Base-by-base conservation (phyloP, 2,329 filamentous ascomycete genomes). In the Chaetomium sp. region DNA sequence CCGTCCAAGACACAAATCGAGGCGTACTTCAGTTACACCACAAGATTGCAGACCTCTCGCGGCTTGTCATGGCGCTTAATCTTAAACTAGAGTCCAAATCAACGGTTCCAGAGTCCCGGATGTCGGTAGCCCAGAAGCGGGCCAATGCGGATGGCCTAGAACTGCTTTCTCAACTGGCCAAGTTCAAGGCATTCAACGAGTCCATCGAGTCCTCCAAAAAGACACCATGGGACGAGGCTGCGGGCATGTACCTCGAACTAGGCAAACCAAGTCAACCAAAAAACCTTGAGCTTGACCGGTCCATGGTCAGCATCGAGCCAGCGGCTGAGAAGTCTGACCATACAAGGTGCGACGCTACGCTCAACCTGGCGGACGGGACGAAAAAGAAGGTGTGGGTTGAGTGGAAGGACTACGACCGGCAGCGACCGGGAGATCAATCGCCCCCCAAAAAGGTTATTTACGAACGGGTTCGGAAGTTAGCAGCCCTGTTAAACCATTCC, bases 161-260 rank as follows among this genome's bases (percentile, higher is more conserved):
- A 48, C 70, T 75, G 34, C 62, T 78, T 2, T 68, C 73, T 2
- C 71, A 73, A 54, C 62, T 78, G 6, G 75, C 76, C 61, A 76
- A 75, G 58, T 78, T 78, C 69, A 78, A 78, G 59, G 76, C 76
- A 2, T 78, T 78, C 61, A 78, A 77, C 44, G 71, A 76, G 60
- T 72, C 72, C 2, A 72, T 78, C 37, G 74, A 76, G 47, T 69
- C 69, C 2, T 64, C 65, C 32, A 61, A 54, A 2, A 65, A 65
- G 10, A 60, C 62, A 1, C 58, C 63, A 1, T 61, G 68, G 56
- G 73, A 76, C 52, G 68, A 74, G 19, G 65, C 65, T 1, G 70
- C 69, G 6, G 70, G 68, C 19, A 66, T 64, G 57, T 72, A 69
- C 49, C 68, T 78, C 1, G 72, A 74, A 32, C 68, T 77, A 8